Evolutionary conservation across 169 alveolate genomes (phyloP).

Genomic region (Eimeria falciformis): DNA sequence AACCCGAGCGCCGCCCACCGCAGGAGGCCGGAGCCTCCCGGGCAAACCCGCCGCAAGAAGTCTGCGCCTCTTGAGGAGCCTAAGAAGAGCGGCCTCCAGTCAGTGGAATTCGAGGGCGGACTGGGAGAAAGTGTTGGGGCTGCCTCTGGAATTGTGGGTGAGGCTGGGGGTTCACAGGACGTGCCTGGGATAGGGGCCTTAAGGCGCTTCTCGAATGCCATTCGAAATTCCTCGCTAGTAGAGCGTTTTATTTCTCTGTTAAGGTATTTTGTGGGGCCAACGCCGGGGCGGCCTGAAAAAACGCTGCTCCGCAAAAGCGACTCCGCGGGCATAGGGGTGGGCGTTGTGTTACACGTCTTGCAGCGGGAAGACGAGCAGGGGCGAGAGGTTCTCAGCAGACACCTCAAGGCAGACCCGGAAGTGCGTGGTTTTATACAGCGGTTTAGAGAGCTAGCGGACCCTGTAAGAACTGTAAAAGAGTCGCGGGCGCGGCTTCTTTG

Average conservation of each 20-base stretch:
- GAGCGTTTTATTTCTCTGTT: not conserved
- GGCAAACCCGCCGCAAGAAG: too few relatives aligned
- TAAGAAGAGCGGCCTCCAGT: too few relatives aligned
- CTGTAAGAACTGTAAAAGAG: not conserved
- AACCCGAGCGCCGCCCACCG: too few relatives aligned
- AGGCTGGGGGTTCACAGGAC: not conserved
- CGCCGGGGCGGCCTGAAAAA: not conserved
- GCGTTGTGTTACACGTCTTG: not conserved
- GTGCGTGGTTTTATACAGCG: not conserved
- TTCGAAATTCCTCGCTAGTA: not conserved
- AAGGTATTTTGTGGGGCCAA: not conserved
- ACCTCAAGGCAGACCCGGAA: not conserved
- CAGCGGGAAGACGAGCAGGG: not conserved
- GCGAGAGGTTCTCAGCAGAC: not conserved
- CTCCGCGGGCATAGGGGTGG: conserved; percentile 5
- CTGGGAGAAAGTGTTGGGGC: too few relatives aligned
- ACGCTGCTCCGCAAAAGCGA: not conserved
- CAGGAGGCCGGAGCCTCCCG: too few relatives aligned
- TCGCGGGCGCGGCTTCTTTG: not conserved
- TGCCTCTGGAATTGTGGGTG: too few relatives aligned
- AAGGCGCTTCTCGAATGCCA: not conserved
- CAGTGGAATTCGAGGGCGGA: too few relatives aligned
- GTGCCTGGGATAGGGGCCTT: not conserved
- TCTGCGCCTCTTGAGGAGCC: too few relatives aligned
- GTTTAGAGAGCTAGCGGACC: not conserved